phyloP scores from a whole-genome alignment of 345 rosid species.

The Euphorbia peplus region DNA sequence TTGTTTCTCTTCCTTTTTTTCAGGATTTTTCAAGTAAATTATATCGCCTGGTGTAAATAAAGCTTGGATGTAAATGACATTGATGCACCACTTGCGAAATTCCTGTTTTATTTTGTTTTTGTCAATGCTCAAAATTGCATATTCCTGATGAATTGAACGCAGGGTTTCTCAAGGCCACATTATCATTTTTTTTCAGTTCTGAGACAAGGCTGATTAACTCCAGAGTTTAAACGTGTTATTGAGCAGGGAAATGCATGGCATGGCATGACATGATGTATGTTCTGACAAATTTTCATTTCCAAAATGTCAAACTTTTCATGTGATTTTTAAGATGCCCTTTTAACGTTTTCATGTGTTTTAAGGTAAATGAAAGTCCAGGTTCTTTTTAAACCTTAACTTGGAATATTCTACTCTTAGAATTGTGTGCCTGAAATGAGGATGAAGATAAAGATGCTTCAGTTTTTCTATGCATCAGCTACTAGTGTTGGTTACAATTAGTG shows the following conservation, averaged over 20 bases:
- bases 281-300: too few species aligned
- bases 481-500: background rate
- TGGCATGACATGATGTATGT: too few species aligned
- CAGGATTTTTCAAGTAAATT: slow-evolving; percentile 4
- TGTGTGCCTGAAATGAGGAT: background rate
- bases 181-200: too few species aligned
- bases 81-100: background rate
- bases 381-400: background rate
- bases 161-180: too few species aligned
- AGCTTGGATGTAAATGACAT: slow-evolving; percentile 16
- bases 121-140: too few species aligned
- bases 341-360: too few species aligned
- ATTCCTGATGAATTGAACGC: too few species aligned
- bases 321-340: too few species aligned
- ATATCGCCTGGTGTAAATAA: slow-evolving; percentile 14
- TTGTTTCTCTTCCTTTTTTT: background rate
- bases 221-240: too few species aligned
- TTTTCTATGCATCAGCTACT: background rate
- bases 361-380: background rate
- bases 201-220: too few species aligned
- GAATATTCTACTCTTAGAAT: background rate
- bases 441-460: background rate
- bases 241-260: too few species aligned
- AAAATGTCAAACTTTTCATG: too few species aligned
- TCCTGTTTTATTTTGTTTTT: background rate